Base-by-base conservation (phyloP, 805 yeast genomes). In the Nakazawaea ernobii region DNA sequence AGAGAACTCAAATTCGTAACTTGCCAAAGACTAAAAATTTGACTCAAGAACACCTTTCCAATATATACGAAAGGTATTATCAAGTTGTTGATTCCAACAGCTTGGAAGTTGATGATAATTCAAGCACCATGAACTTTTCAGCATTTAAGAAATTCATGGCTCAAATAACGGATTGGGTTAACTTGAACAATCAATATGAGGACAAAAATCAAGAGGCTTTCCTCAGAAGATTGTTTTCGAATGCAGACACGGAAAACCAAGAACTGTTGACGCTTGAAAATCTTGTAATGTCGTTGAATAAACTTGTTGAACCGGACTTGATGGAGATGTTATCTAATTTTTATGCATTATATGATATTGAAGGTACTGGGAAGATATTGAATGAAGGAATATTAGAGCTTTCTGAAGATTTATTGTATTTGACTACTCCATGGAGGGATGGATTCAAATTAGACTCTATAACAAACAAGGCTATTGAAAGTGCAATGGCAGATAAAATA, bases 1-100 rank as follows among this genome's bases (percentile, higher is more conserved):
- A 92, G 64, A 75, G 96, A 49, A 88, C 97, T 0, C 97, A 94
- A 63, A 62, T 94, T 36, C 74, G 99, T 54, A 91, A 89, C 63
- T 68, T 92, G 46, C 92, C 95, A 32, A 83, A 84, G 59, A 79
- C 87, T 1, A 74, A 72, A 26, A 78, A 85, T 58, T 66, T 92
- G 32, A 61, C 72, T 3, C 70, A 65, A 26, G 81, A 73, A 0
- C 79, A 86, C 35, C 54, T 89, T 14, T 79, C 89, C 3, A 77
- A 84, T 47, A 70, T 90, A 5, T 92, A 94, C 62, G 98, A 94
- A 58, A 71, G 94, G 35, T 92, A 82, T 62, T 89, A 91, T 59
- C 77, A 80, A 32, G 83, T 87, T 10, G 75, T 90, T 28, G 63
- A 65, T 15, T 79, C 87, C 56, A 46, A 67, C 68, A 68, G 77